Percentiles rank a stretch among this genome's conserved stretches.
Conservation (phyloP, 1,284 basidiomycete species). For the Tilletia walkeri region DNA sequence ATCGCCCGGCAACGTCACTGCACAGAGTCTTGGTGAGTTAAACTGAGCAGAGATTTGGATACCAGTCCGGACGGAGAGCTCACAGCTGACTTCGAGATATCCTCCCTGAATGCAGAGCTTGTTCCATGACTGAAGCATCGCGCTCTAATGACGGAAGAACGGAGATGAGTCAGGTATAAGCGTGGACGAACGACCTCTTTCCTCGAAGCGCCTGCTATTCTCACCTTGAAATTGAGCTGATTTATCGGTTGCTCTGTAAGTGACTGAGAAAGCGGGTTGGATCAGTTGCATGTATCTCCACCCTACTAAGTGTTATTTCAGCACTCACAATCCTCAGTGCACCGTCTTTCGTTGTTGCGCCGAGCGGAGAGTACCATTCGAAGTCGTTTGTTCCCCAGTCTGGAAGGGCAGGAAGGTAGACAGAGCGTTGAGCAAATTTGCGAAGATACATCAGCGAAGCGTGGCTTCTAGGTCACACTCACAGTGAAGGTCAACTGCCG, state of each 20-base stretch:
- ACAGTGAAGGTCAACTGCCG: conserved; percentile 62
- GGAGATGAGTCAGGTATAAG: background rate
- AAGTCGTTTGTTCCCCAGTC: conserved; percentile 18
- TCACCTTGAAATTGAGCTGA: conserved; percentile 61
- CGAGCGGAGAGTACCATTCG: conserved; percentile 69
- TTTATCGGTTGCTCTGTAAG: conserved; percentile 41
- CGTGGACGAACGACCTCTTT: too few relatives aligned
- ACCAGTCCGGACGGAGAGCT: conserved; percentile 59
- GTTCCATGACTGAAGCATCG: conserved; percentile 55
- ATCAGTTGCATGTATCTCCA: too few relatives aligned
- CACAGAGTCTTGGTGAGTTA: background rate
- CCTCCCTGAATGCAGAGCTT: conserved; percentile 56
- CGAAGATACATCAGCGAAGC: background rate
- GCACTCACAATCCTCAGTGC: conserved; percentile 66
- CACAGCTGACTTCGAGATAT: conserved; percentile 64
- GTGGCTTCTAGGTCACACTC: conserved; percentile 57
- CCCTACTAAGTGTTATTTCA: background rate
- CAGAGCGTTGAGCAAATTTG: background rate
- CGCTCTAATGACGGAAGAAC: conserved; percentile 29
- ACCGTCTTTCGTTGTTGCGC: conserved; percentile 75
- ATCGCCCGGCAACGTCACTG: conserved; percentile 49
- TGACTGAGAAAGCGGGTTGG: conserved; percentile 55
- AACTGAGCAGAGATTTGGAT: conserved; percentile 41
- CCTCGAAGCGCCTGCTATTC: conserved; percentile 65
- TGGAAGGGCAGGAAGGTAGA: background rate